A percentile compares a stretch with the other conserved stretches of the same genome.
These are phyloP conservation scores for Mycena sp. DNA, from an alignment of 1,284 basidiomycete genomes.

Conservation along the genomic window DNA sequence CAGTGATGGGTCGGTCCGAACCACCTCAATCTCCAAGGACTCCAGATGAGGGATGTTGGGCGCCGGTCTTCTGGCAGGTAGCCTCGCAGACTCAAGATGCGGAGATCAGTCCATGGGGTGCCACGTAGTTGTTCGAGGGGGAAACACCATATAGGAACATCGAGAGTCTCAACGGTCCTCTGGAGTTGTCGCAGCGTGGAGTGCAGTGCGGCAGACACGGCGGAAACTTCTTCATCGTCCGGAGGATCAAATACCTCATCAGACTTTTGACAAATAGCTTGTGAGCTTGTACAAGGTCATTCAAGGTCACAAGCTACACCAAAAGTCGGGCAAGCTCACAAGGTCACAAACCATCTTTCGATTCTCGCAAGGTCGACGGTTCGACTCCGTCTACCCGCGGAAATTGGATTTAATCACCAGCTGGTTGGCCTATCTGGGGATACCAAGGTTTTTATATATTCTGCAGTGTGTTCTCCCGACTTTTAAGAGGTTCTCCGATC, in stretches of 20 bases:
- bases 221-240: background rate
- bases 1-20: conserved; percentile 3
- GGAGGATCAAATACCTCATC: background rate
- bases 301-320: too few species aligned
- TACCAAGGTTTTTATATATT: too few species aligned
- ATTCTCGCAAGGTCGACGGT: too few species aligned
- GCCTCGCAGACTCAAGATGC: background rate
- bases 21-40: conserved; percentile 4
- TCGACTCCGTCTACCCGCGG: too few species aligned
- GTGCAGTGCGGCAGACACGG: background rate
- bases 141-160: conserved; percentile 8
- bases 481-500: too few species aligned
- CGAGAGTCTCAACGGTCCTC: conserved; percentile 3
- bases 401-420: too few species aligned
- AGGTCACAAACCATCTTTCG: too few species aligned
- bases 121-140: conserved; percentile 5
- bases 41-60: conserved; percentile 4
- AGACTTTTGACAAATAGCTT: too few species aligned
- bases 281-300: too few species aligned
- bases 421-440: too few species aligned
- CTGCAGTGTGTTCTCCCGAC: too few species aligned
- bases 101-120: conserved; percentile 1
- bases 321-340: too few species aligned
- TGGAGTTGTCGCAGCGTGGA: background rate
- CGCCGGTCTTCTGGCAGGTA: conserved; percentile 6